Percentiles rank a stretch among this genome's conserved stretches.
Conservation (phyloP, 257 asterid genomes). For the Capsicum baccatum region DNA sequence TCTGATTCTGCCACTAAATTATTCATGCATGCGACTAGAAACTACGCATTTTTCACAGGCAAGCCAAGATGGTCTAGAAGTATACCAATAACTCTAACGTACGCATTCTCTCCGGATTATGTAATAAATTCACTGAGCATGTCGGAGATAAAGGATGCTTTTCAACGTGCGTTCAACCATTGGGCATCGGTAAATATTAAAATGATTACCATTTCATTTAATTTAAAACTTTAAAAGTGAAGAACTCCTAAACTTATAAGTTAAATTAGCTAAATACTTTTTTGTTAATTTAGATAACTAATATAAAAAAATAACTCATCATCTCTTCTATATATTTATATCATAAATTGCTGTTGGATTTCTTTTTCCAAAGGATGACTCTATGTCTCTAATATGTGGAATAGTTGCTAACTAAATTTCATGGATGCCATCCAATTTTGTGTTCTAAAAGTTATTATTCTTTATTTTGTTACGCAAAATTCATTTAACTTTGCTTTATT, state of each 20-base stretch:
- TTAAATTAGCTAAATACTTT: too few species aligned
- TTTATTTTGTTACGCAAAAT: too few species aligned
- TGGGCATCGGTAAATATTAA: conserved; percentile 67
- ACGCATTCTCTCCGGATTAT: conserved; percentile 57
- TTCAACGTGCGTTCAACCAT: conserved; percentile 59
- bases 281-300: not conserved
- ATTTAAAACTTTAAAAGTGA: not conserved
- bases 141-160: conserved; percentile 48
- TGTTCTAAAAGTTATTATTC: too few species aligned
- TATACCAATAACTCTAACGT: conserved; percentile 69
- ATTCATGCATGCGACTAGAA: conserved; percentile 28
- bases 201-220: not conserved
- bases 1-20: conserved; percentile 37
- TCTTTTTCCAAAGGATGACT: not conserved
- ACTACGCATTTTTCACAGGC: conserved; percentile 62
- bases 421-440: too few species aligned
- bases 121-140: conserved; percentile 37
- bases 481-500: too few species aligned
- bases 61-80: conserved; percentile 66
- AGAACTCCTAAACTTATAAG: too few species aligned
- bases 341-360: not conserved
- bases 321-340: too few species aligned
- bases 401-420: too few species aligned
- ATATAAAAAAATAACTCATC: too few species aligned
- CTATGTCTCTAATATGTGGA: not conserved